Conservation (phyloP, 2,329 filamentous ascomycete genomes). For the Paramyrothecium sp. region DNA sequence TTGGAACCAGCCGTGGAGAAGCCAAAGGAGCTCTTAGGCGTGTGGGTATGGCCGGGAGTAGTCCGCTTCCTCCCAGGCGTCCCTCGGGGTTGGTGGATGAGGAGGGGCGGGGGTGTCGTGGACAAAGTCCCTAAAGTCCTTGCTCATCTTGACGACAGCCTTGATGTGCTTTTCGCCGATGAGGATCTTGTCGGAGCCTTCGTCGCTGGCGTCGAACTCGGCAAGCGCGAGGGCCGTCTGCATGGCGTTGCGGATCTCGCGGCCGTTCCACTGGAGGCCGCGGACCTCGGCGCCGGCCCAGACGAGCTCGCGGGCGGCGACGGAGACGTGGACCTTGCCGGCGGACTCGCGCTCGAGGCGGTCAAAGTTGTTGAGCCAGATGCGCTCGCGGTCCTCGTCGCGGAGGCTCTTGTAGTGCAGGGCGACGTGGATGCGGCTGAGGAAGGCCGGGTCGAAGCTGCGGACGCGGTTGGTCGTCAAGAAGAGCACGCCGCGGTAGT, state of each 20-base stretch:
- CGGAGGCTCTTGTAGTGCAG: constrained; percentile 42
- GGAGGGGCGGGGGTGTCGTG: neutral
- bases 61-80: too few species aligned
- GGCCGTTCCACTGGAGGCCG: constrained; percentile 38
- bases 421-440: constrained; percentile 47
- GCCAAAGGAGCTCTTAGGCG: too few species aligned
- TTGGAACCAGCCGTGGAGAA: too few species aligned
- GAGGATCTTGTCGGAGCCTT: constrained; percentile 24
- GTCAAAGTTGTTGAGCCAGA: constrained; percentile 46
- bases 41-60: too few species aligned
- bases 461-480: constrained; percentile 49
- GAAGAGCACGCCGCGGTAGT: constrained; percentile 49
- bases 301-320: constrained; percentile 37
- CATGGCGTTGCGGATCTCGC: constrained; percentile 41
- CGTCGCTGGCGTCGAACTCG: constrained; percentile 37
- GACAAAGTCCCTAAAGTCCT: constrained; percentile 27
- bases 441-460: constrained; percentile 46
- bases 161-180: constrained; percentile 29
- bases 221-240: constrained; percentile 44
- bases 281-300: constrained; percentile 34
- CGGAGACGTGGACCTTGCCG: constrained; percentile 33
- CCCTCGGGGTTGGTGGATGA: neutral
- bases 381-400: constrained; percentile 39
- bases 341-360: constrained; percentile 39
- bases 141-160: constrained; percentile 33